Evolutionary conservation across 2,329 filamentous ascomycete species (phyloP).

Genomic region (Diaporthe citri): DNA sequence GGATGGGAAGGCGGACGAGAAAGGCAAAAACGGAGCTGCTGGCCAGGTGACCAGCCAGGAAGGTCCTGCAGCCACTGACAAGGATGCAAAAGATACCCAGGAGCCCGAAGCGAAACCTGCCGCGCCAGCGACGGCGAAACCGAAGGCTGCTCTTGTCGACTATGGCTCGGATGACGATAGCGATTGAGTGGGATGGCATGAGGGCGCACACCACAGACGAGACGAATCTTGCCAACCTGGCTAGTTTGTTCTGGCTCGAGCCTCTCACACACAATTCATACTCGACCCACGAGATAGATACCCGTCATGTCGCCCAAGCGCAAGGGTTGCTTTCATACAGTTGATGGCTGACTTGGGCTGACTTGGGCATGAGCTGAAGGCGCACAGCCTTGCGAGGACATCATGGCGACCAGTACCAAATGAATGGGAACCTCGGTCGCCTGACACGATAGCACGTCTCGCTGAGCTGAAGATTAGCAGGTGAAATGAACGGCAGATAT

Average conservation of each 20-base stretch:
- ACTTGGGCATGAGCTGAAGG: background rate
- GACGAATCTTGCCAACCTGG: background rate
- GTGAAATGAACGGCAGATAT: background rate
- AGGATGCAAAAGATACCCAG: conserved; percentile 40
- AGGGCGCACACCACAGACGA: background rate
- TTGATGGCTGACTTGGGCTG: background rate
- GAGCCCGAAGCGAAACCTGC: conserved; percentile 11
- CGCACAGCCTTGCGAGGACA: background rate
- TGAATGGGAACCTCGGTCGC: background rate
- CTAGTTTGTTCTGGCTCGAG: background rate
- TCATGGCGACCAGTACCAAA: too few species aligned
- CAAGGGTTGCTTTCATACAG: background rate
- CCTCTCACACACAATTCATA: too few species aligned
- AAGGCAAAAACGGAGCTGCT: background rate
- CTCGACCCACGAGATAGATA: background rate
- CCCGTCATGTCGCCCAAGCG: background rate
- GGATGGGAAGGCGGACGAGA: conserved; percentile 33
- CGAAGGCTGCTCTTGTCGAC: conserved; percentile 60
- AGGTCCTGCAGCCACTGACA: background rate
- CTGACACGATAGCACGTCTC: background rate
- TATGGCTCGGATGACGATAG: conserved; percentile 70
- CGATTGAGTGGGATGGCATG: conserved; percentile 38
- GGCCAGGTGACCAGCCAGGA: conserved; percentile 1
- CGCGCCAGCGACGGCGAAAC: conserved; percentile 41
- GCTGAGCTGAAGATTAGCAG: too few species aligned